Base-by-base conservation (phyloP, 163 green algal species). In the Coccomyxa subellipsoidea region DNA sequence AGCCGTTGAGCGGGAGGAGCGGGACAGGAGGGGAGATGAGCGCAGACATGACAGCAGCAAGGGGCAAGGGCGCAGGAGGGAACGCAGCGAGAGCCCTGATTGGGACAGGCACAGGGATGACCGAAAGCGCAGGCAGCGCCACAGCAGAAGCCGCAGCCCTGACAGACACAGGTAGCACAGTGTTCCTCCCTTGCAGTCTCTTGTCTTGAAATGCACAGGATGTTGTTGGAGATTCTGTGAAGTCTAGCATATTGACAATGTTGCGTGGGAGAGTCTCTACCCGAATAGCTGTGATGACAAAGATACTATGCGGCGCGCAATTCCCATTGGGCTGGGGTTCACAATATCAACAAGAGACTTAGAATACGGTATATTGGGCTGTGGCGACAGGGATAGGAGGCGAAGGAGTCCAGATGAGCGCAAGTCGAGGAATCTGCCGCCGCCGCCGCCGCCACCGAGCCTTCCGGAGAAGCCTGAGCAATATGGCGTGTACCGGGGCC, bases 401-500 rank as follows among this genome's bases (percentile, higher is more conserved):
- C 31, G 66, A 73, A 18, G n/a, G 18, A 73, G 66, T n/a, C 66
- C 66, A 34, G 66, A 73, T 23, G 8, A 34, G 8, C 21, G n/a
- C 15, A 34, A 8, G 1, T 73, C 66, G 21, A 36, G 76, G 15
- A 80, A 80, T 36, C 25, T 66, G 76, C 76, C 76, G 9, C 72
- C 72, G 29, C 77, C 47, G 7, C 79, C 85, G 78, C 88, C 85
- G 12, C 81, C 83, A 18, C 69, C 82, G 37, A 81, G 80, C 7
- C 4, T 94, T 73, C 82, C 80, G 5, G 90, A 93, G 21, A 88
- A 90, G 76, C 90, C 95, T 0, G 91, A 93, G 86, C 83, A 97
- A 27, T 95, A 93, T 54, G 86, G 73, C 3, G 88, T 98, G 59
- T 99, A 99, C 87, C 85, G 88, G 10, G 93, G 94, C 34, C 84